These are phyloP conservation scores for Populus tomentosa DNA, from an alignment of 441 rosid genomes.

Conservation along the genomic window DNA sequence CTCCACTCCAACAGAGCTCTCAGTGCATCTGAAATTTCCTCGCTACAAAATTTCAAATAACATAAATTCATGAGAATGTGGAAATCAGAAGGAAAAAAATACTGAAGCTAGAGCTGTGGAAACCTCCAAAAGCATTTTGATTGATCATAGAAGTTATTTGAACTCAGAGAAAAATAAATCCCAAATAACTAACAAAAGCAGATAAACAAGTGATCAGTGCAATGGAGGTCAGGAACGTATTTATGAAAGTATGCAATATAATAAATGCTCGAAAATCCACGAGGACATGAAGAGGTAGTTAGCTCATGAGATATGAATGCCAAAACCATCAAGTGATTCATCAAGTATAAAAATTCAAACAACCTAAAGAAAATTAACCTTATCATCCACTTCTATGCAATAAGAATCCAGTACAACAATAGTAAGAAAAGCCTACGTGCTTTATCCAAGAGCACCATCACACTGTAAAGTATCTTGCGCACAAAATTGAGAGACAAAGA, in stretches of 20 bases:
- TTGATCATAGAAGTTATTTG: background rate
- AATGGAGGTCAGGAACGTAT: background rate
- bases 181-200: background rate
- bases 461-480: background rate
- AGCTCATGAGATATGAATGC: background rate
- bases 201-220: background rate
- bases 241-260: background rate
- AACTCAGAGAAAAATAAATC: background rate
- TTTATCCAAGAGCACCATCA: background rate
- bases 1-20: conserved; percentile 88
- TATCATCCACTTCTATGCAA: background rate
- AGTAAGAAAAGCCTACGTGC: background rate
- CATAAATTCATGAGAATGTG: conserved; percentile 23
- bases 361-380: background rate
- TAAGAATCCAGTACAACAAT: background rate
- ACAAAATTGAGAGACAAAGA: background rate
- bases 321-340: background rate
- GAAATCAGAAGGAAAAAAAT: conserved; percentile 9
- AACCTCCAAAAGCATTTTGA: background rate
- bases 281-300: background rate
- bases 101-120: background rate
- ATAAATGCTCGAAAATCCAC: background rate
- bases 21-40: conserved; percentile 92
- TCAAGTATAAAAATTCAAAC: background rate
- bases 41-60: conserved; percentile 48